Conservation (phyloP, 2,329 filamentous ascomycete genomes). For the Elsinoe batatas region DNA sequence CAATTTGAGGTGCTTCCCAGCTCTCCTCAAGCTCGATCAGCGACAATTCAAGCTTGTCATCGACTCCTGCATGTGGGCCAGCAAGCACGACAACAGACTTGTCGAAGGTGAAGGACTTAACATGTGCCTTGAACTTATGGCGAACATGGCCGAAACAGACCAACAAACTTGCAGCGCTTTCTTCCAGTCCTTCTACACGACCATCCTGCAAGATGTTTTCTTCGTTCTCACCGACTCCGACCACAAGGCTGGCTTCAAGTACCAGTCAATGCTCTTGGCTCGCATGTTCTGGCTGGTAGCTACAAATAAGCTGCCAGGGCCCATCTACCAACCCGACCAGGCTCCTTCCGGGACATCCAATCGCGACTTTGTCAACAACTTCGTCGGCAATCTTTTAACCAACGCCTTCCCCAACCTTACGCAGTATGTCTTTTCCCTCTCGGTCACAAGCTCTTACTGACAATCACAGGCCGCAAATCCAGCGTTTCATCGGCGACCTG, state of each 20-base stretch:
- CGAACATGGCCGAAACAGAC: constrained; percentile 93
- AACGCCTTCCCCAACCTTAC: constrained; percentile 92
- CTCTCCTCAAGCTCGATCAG: constrained; percentile 85
- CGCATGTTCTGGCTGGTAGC: constrained; percentile 96
- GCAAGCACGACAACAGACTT: constrained; percentile 98
- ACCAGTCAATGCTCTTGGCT: constrained; percentile 84
- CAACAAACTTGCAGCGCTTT: constrained; percentile 79
- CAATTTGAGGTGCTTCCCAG: constrained; percentile 94
- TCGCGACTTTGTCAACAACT: constrained; percentile 80
- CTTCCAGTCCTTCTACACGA: constrained; percentile 95
- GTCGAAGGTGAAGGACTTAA: constrained; percentile 92
- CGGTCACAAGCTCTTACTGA: constrained; percentile 27
- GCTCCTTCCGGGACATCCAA: constrained; percentile 76
- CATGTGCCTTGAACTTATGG: constrained; percentile 96
- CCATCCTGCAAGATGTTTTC: constrained; percentile 94
- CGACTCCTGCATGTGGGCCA: constrained; percentile 99
- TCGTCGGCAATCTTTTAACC: constrained; percentile 72
- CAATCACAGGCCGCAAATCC: constrained; percentile 63
- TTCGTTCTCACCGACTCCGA: constrained; percentile 96
- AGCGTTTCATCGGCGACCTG: constrained; percentile 78
- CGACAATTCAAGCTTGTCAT: constrained; percentile 99
- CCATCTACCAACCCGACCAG: constrained; percentile 78
- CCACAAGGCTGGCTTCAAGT: constrained; percentile 98
- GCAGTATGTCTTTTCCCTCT: constrained; percentile 51
- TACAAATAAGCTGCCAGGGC: constrained; percentile 79